Base-by-base conservation (phyloP, 768 basidiomycete genomes). In the Podaxis sp. region DNA sequence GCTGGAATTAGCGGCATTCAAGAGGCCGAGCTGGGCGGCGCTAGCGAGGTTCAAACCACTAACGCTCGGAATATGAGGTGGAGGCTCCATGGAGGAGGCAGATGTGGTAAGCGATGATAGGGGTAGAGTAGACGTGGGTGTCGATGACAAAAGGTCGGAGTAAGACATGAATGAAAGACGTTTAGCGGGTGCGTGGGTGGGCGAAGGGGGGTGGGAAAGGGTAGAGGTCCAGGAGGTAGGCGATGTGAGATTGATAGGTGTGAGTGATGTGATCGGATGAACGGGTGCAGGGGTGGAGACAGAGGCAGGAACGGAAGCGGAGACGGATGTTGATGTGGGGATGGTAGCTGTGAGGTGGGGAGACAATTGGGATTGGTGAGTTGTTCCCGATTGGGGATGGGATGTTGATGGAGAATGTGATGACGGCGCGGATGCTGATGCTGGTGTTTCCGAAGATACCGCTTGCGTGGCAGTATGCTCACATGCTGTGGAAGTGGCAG, bases 81-180 rank as follows among this genome's bases (percentile, higher is more conserved):
- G 90, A 0, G 87, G 87, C 36, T 88, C 83, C 38, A 77, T 70
- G 2, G 82, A 73, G 0, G 80, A 74, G 0, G 84, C 83, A 1
- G 87, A 83, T 0, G 84, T 86, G 0, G 93, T 93, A 57, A 95
- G 82, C 3, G 86, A 84, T 0, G 87, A 86, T 2, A 96, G 83
- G 1, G 92, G 84, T 46, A 88, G 82, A 12, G 87, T 86, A 9
- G 88, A 81, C 0, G 87, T 79, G 0, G 95, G 95, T 0, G 92
- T 86, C 0, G 88, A 90, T 0, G 89, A 78, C 46, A 96, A 84
- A 2, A 96, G 82, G 73, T 96, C 94, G 28, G 88, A 84, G 73
- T 95, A 95, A 3, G 93, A 91, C 75, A 96, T 84, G 80, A 95
- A 96, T 0, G 93, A 95, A 11, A 94, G 84, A 2, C 92, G 88